Evolutionary conservation across 805 yeast genomes (phyloP).

Genomic region (Kluyveromyces siamensis): DNA sequence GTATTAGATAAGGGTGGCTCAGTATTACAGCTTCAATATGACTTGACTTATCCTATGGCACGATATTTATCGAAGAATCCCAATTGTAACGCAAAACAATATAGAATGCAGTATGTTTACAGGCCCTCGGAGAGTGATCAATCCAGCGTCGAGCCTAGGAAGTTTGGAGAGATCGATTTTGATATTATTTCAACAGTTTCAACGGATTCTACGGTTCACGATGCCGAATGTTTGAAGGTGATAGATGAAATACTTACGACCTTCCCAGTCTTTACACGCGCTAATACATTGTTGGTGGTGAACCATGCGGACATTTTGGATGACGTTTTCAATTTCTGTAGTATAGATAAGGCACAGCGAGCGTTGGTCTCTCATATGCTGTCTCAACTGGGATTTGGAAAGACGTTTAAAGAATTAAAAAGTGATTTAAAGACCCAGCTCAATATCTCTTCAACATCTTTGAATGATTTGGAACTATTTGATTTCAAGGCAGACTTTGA

Average conservation of each 20-base stretch:
- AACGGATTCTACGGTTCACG: conserved; percentile 46
- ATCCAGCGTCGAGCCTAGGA: conserved; percentile 62
- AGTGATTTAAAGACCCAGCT: conserved; percentile 52
- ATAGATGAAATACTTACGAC: conserved; percentile 60
- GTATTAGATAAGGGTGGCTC: conserved; percentile 80
- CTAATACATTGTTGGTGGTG: conserved; percentile 50
- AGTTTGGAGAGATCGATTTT: conserved; percentile 76
- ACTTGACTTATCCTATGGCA: conserved; percentile 84
- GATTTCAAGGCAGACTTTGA: conserved; percentile 68
- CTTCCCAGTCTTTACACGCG: conserved; percentile 57
- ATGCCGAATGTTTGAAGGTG: conserved; percentile 83
- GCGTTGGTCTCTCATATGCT: conserved; percentile 58
- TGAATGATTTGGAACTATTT: conserved; percentile 73
- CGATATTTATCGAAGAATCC: conserved; percentile 64
- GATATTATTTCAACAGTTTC: conserved; percentile 58
- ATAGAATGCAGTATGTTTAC: conserved; percentile 71
- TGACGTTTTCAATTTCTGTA: conserved; percentile 70
- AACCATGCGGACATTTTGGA: conserved; percentile 79
- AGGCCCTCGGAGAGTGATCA: conserved; percentile 47
- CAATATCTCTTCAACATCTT: conserved; percentile 69
- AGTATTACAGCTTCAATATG: conserved; percentile 82
- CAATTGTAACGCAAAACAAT: conserved; percentile 42
- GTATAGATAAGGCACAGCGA: conserved; percentile 66
- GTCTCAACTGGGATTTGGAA: conserved; percentile 70
- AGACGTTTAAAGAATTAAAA: conserved; percentile 50